A percentile compares a stretch with the other conserved stretches of the same genome.
phyloP scores from a whole-genome alignment of 2,329 filamentous ascomycete genomes.

The Fusarium paranaense region DNA sequence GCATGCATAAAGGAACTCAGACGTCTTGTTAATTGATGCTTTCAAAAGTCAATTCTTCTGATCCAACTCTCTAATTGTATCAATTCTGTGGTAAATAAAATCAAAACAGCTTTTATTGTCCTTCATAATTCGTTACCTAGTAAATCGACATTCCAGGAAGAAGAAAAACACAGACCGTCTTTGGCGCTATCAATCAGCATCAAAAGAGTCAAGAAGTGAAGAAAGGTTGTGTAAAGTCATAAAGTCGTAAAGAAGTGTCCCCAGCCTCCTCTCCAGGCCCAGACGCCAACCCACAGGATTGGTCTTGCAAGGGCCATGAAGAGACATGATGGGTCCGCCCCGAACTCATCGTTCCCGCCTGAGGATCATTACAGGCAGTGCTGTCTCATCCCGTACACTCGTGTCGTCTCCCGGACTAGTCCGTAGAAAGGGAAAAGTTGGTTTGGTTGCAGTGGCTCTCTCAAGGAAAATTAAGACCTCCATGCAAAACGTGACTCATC shows the following conservation, averaged over 20 bases:
- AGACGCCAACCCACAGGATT: constrained; percentile 29
- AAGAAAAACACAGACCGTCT: constrained; percentile 46
- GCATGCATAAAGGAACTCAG: neutral
- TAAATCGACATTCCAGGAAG: constrained; percentile 48
- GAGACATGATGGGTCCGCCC: constrained; percentile 41
- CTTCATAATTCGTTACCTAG: constrained; percentile 56
- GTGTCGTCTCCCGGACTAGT: constrained; percentile 45
- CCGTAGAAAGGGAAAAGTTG: constrained; percentile 38
- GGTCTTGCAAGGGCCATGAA: constrained; percentile 34
- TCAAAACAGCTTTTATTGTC: constrained; percentile 53
- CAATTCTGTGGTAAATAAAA: constrained; percentile 38
- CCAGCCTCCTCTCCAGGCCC: constrained; percentile 39
- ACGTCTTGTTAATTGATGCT: neutral
- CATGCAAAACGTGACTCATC: constrained; percentile 59
- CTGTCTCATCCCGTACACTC: constrained; percentile 48
- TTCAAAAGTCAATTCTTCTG: constrained; percentile 20
- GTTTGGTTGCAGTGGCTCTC: constrained; percentile 36
- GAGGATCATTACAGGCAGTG: constrained; percentile 53
- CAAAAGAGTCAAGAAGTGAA: constrained; percentile 41
- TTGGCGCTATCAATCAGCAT: constrained; percentile 45
- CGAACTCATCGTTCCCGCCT: constrained; percentile 49
- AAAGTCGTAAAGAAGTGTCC: constrained; percentile 41
- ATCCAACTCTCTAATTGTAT: constrained; percentile 40
- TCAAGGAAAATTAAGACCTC: constrained; percentile 50
- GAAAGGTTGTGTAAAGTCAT: constrained; percentile 47